Evolutionary conservation across 2,329 filamentous ascomycete species (phyloP).

Genomic region (Blastomyces parvus): DNA sequence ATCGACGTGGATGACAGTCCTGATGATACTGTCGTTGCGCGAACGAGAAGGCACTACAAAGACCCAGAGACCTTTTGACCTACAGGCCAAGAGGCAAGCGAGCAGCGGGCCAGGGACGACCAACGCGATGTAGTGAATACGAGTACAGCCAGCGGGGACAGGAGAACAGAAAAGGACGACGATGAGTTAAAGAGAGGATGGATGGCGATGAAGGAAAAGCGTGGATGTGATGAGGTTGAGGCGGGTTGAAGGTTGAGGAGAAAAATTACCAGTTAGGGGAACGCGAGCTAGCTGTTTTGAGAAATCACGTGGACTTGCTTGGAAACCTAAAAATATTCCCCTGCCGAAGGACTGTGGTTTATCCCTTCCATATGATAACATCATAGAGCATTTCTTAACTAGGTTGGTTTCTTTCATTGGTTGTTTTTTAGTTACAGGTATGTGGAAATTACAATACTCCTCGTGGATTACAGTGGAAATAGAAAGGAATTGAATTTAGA

Average conservation of each 20-base stretch:
- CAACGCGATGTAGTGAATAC: conserved; percentile 10
- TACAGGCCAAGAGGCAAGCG: background rate
- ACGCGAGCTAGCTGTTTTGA: background rate
- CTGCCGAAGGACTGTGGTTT: too few species aligned
- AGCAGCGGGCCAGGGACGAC: background rate
- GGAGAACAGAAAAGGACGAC: conserved; percentile 7
- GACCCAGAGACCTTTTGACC: conserved; percentile 2
- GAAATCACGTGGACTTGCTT: background rate
- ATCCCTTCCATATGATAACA: too few species aligned
- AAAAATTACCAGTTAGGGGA: background rate
- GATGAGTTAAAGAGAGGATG: background rate
- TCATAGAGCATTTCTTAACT: too few species aligned
- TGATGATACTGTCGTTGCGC: conserved; percentile 1
- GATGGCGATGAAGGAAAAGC: background rate
- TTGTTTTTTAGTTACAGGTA: too few species aligned
- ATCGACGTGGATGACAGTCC: background rate
- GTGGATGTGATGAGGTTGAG: conserved; percentile 11
- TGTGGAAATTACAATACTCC: too few species aligned
- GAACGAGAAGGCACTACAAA: conserved; percentile 9
- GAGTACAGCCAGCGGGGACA: conserved; percentile 10
- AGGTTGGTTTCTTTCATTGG: too few species aligned
- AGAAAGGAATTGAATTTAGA: too few species aligned
- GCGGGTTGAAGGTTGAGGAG: background rate
- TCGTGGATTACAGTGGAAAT: too few species aligned
- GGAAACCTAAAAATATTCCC: too few species aligned